Evolutionary conservation across 2,329 filamentous ascomycete species (phyloP).

Genomic region (Nemania serpens): DNA sequence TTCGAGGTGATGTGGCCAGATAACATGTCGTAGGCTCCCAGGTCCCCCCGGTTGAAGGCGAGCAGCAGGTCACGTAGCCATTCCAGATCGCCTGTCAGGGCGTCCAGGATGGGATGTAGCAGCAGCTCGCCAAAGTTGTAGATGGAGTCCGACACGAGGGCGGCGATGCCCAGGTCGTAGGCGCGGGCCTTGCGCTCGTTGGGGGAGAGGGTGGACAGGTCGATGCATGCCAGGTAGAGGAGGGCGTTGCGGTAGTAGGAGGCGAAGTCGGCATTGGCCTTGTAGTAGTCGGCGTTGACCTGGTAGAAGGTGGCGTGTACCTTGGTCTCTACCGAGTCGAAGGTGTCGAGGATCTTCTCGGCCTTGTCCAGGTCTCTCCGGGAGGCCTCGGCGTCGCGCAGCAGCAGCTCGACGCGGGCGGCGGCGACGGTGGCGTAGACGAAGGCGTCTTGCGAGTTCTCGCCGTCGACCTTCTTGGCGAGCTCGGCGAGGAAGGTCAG

Average conservation of each 20-base stretch:
- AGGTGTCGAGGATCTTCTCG: constrained; percentile 84
- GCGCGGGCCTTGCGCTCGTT: constrained; percentile 81
- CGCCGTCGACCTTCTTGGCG: constrained; percentile 86
- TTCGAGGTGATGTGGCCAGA: constrained; percentile 81
- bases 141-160: constrained; percentile 90
- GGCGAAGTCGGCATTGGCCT: constrained; percentile 90
- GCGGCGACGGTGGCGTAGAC: constrained; percentile 93
- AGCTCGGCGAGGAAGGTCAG: constrained; percentile 83
- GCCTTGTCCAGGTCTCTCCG: constrained; percentile 85
- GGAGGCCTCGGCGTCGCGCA: constrained; percentile 80
- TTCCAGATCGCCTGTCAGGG: constrained; percentile 74
- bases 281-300: constrained; percentile 93
- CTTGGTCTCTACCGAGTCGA: constrained; percentile 93
- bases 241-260: constrained; percentile 97
- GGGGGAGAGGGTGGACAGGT: constrained; percentile 73
- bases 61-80: constrained; percentile 97
- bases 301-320: constrained; percentile 97
- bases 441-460: constrained; percentile 91
- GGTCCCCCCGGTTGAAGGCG: constrained; percentile 94
- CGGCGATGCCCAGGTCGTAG: constrained; percentile 90
- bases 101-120: constrained; percentile 92
- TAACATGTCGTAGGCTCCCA: constrained; percentile 83
- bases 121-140: constrained; percentile 99
- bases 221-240: constrained; percentile 95
- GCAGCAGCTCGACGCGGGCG: constrained; percentile 81